A percentile compares a stretch with the other conserved stretches of the same genome.
These are phyloP conservation scores for Ananas comosus DNA, from an alignment of 176 grass and related monocot species.

Conservation along the genomic window DNA sequence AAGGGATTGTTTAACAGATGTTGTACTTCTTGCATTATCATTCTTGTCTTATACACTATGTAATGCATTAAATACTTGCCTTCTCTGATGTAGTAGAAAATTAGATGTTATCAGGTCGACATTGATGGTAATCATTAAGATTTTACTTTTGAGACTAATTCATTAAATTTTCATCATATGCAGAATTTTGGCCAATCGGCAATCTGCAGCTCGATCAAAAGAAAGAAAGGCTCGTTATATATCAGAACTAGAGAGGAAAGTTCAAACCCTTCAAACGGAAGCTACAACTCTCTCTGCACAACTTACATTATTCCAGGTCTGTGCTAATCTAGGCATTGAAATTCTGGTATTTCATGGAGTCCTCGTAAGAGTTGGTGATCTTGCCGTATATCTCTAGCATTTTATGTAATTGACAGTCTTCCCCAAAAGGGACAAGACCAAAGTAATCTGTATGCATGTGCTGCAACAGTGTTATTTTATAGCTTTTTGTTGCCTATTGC, in stretches of 20 bases:
- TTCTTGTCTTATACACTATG: neutral
- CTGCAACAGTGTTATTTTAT: too few species aligned
- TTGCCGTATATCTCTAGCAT: too few species aligned
- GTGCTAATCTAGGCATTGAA: conserved; percentile 14
- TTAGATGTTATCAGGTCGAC: neutral
- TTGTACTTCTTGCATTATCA: neutral
- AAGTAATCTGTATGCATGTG: too few species aligned
- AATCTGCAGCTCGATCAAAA: conserved; percentile 96
- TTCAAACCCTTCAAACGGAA: conserved; percentile 99
- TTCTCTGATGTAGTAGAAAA: neutral
- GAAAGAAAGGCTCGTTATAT: conserved; percentile 99
- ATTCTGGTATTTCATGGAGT: neutral
- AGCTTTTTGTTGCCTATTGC: neutral
- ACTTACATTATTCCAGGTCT: conserved; percentile 89
- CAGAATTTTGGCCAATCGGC: conserved; percentile 94
- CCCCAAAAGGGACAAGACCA: too few species aligned
- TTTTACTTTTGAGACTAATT: neutral
- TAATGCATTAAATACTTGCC: neutral
- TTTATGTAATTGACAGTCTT: too few species aligned
- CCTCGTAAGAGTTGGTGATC: neutral
- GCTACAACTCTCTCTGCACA: conserved; percentile 96
- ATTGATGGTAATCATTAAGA: neutral
- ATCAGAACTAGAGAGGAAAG: conserved; percentile 87
- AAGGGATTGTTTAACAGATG: neutral
- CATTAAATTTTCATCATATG: conserved; percentile 16